Evolutionary conservation across 768 basidiomycete species (phyloP).

Genomic region (Suillus spraguei): DNA sequence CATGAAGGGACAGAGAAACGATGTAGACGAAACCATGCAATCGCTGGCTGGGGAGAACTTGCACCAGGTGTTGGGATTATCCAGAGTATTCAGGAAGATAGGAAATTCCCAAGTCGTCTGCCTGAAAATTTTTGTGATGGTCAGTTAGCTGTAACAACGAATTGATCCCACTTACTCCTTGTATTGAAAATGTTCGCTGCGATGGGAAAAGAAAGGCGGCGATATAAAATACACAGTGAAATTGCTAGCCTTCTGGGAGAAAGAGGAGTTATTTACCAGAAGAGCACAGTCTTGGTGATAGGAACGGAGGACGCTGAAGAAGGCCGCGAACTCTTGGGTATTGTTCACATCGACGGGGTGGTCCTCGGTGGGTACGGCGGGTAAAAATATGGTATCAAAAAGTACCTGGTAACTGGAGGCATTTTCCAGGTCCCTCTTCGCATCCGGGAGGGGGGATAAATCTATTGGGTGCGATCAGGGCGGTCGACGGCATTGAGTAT

Average conservation of each 20-base stretch:
- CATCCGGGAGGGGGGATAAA: background rate
- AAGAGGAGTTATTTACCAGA: background rate
- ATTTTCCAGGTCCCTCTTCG: constrained; percentile 1
- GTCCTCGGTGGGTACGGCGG: background rate
- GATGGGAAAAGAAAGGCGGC: constrained; percentile 16
- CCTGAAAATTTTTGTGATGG: constrained; percentile 10
- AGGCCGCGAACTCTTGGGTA: constrained; percentile 12
- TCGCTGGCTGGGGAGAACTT: constrained; percentile 15
- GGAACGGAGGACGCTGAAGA: constrained; percentile 12
- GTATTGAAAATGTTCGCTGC: background rate
- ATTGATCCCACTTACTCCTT: constrained; percentile 2
- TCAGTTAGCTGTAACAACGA: background rate
- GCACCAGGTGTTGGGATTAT: background rate
- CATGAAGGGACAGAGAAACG: constrained; percentile 13
- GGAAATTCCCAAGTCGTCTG: constrained; percentile 18
- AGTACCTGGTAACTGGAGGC: background rate
- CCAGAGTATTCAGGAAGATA: background rate
- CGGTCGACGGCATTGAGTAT: background rate
- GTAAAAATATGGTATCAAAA: background rate
- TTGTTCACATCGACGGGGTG: background rate
- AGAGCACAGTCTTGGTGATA: background rate
- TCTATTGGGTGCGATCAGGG: background rate
- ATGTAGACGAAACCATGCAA: constrained; percentile 6
- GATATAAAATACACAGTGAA: constrained; percentile 17
- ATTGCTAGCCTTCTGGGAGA: constrained; percentile 15